Evolutionary conservation across 768 basidiomycete genomes (phyloP).

Genomic region (Pleurotus giganteus): DNA sequence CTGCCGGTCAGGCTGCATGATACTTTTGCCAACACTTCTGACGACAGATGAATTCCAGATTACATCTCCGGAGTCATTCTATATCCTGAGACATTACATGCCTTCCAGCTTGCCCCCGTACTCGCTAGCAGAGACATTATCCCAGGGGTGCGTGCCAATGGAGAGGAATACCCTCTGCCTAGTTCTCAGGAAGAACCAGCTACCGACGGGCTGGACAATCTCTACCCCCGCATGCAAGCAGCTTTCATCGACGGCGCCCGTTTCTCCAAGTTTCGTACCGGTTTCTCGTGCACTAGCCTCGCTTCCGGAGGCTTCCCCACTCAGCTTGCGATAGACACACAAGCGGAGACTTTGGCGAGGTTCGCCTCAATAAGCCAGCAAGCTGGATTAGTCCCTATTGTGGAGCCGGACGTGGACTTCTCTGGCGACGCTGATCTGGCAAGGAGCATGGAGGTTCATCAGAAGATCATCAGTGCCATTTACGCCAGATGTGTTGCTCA

Average conservation of each 20-base stretch:
- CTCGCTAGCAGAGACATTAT: constrained; percentile 45
- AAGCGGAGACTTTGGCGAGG: constrained; percentile 45
- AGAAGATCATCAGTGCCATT: constrained; percentile 42
- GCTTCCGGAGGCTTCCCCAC: constrained; percentile 33
- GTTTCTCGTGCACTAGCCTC: constrained; percentile 40
- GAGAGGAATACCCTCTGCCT: constrained; percentile 44
- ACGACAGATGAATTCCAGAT: constrained; percentile 24
- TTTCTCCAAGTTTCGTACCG: constrained; percentile 52
- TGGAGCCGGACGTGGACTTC: constrained; percentile 54
- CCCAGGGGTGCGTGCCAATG: constrained; percentile 49
- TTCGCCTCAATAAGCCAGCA: constrained; percentile 51
- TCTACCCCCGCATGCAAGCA: constrained; percentile 39
- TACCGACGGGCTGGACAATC: constrained; percentile 48
- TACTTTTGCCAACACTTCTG: neutral
- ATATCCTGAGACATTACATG: constrained; percentile 45
- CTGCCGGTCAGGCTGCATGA: constrained; percentile 29
- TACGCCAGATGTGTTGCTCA: constrained; percentile 43
- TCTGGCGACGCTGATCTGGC: constrained; percentile 43
- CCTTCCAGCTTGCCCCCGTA: constrained; percentile 46
- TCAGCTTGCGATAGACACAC: constrained; percentile 38
- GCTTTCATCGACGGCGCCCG: constrained; percentile 43
- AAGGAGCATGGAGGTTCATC: constrained; percentile 44
- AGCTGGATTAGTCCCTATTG: constrained; percentile 50
- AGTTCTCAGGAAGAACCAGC: constrained; percentile 42
- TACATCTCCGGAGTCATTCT: constrained; percentile 52